Conservation (phyloP, 169 alveolate genomes). For the Theileria parva region DNA sequence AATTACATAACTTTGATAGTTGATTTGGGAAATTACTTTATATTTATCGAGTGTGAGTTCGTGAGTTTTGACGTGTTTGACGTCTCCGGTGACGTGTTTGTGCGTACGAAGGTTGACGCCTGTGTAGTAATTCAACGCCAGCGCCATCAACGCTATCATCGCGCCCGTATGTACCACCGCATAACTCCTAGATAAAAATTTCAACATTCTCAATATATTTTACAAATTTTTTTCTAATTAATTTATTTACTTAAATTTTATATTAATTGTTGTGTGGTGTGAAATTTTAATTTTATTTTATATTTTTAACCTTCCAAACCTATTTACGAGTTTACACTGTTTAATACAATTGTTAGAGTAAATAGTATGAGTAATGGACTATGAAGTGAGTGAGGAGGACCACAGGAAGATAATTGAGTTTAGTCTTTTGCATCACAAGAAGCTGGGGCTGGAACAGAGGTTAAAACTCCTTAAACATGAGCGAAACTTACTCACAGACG, state of each 20-base stretch:
- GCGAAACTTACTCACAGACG: constrained; percentile 34
- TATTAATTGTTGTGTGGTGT: too few species aligned
- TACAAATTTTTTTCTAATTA: not conserved
- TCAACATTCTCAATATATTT: constrained; percentile 28
- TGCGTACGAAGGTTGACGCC: constrained; percentile 23
- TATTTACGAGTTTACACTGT: not conserved
- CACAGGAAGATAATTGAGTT: constrained; percentile 55
- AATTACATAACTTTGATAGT: too few species aligned
- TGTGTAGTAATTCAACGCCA: constrained; percentile 38
- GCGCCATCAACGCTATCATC: constrained; percentile 37
- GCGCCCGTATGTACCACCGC: constrained; percentile 44
- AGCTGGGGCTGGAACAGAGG: constrained; percentile 8
- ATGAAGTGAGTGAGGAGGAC: constrained; percentile 63
- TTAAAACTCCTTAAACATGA: constrained; percentile 35
- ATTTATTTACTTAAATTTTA: too few species aligned
- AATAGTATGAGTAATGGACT: constrained; percentile 18
- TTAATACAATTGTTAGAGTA: not conserved
- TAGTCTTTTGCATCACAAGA: constrained; percentile 42
- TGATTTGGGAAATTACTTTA: not conserved
- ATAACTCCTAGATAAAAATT: constrained; percentile 25
- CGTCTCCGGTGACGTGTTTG: constrained; percentile 10
- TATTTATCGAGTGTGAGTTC: constrained; percentile 38
- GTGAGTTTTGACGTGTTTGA: constrained; percentile 35
- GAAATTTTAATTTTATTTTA: too few species aligned
- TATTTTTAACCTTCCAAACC: too few species aligned